Evolutionary conservation across 2,329 filamentous ascomycete genomes (phyloP), one percentile per base, ranked within the genome.

Genomic region (Trichoderma pleuroti): DNA sequence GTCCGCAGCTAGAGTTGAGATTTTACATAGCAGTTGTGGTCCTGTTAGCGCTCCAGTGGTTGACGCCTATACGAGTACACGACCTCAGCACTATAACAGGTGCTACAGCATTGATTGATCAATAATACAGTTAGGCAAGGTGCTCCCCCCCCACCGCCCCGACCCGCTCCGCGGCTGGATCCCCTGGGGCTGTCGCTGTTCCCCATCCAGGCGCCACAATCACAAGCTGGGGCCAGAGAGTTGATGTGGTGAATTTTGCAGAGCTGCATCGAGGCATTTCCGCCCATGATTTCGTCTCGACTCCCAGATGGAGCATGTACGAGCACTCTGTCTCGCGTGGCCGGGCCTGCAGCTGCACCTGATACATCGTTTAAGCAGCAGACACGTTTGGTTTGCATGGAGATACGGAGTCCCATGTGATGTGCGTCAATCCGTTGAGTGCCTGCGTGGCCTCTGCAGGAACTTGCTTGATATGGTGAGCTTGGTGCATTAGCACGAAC

Each of bases 111-210:
- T n/a, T n/a, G n/a, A n/a, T n/a, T n/a, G n/a, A n/a, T n/a, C n/a
- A n/a, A n/a, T n/a, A n/a, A n/a, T n/a, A n/a, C n/a, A n/a, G n/a
- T n/a, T n/a, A n/a, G n/a, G n/a, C n/a, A n/a, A n/a, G n/a, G n/a
- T n/a, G n/a, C n/a, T n/a, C n/a, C n/a, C n/a, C 34, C 52, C 26
- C 52, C 52, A 59, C 64, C 52, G n/a, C 24, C 49, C 42, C 66
- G 56, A 68, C 56, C 66, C 66, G 66, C 56, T 46, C 57, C 32
- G 49, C 63, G 36, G 66, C 39, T 61, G 39, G 42, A 57, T 32
- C 46, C 46, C 46, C 46, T 24, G 46, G 21, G 42, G n/a, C 42
- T 49, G n/a, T 24, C 11, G 46, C 21, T 52, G 39, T 42, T 18
- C 39, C 46, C 46, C n/a, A 52, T 52, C 21, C n/a, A 34, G 39